Evolutionary conservation across 2,329 filamentous ascomycete species (phyloP), one percentile per base, ranked within the genome.

Genomic region (Rhynchosporium graminicola): DNA sequence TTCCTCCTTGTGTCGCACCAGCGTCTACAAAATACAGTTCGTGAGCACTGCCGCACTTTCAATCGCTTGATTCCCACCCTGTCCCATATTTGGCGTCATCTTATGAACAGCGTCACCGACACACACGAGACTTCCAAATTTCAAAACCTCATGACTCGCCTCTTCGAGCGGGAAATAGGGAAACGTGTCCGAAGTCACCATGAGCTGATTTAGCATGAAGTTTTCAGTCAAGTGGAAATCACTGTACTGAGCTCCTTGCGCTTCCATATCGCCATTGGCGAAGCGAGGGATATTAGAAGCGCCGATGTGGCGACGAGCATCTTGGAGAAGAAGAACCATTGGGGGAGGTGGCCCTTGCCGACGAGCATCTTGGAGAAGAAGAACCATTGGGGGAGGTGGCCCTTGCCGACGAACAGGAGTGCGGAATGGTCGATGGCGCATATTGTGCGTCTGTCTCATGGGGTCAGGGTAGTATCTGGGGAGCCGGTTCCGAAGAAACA

Each of bases 1-100:
- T 28, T 26, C 6, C 5, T 26, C 20, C 8, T n/a, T 4, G 5
- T 5, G 26, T 15, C 20, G 2, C 3, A 36, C 40, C 2, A 59
- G 33, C 33, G 52, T 15, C 31, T 51, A 31, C n/a, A 51, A 20
- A 12, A 59, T 15, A 10, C 69, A 64, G 42, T 76, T 76, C 10
- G 74, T 70, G 3, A 78, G 65, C 9, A 69, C 68, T 4, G 76
- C 76, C 2, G 73, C 76, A 57, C 72, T 73, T 65, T 79, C 77
- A 15, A 79, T 77, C 1, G 76, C 76, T 60, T 68, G 71, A 63
- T 79, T 79, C 15, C 74, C 77, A 0, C 77, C 77, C 68, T 77
- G 76, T 8, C 77, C 77, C 51, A 65, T 58, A 66, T 70, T 70
- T 20, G 67, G 62, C 15, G 67, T 70, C 73, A 77, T 70, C 55